Base-by-base conservation (phyloP, 1,284 basidiomycete genomes). In the Mycena citricolor region DNA sequence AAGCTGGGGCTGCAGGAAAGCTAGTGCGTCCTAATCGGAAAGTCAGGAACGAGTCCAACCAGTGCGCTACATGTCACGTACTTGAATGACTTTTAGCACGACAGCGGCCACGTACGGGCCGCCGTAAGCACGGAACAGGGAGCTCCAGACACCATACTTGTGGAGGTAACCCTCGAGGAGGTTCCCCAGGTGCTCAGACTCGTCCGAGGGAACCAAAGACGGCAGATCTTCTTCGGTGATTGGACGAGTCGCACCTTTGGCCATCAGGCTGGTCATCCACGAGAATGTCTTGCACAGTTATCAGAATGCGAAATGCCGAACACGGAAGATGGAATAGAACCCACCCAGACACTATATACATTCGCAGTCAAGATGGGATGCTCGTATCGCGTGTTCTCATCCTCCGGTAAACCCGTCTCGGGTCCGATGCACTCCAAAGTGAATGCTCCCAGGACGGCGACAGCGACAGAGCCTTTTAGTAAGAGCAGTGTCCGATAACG, bases 1-100 rank as follows among this genome's bases (percentile, higher is more conserved):
- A 1, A 98, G 72, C 62, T 97, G 89, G 0, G 95, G 95, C 61
- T 97, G 94, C 3, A 84, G 63, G 66, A 98, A 98, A 0, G 81
- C 80, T 11, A 95, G 68, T 32, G 69, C 67, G 61, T 98, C 94
- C 63, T 94, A 16, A 30, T 20, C 17, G 4, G 20, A 32, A 5
- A 4, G 7, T 30, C 0, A 42, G 28, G 30, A 39, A 11, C n/a
- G 28, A 33, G 16, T 30, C n/a, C n/a, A n/a, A n/a, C n/a, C n/a
- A n/a, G n/a, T n/a, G n/a, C n/a, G n/a, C n/a, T n/a, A n/a, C n/a
- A n/a, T 14, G 8, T 2, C 19, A 38, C 42, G 12, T 26, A 52
- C 51, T 32, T 52, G 91, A 1, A 79, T 36, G 11, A 89, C 55
- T 68, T 97, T 94, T 40, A 92, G 68, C 16, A 67, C 38, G 0